phyloP scores from a whole-genome alignment of 202 grass and related monocot species.

The Zoysia matrella region DNA sequence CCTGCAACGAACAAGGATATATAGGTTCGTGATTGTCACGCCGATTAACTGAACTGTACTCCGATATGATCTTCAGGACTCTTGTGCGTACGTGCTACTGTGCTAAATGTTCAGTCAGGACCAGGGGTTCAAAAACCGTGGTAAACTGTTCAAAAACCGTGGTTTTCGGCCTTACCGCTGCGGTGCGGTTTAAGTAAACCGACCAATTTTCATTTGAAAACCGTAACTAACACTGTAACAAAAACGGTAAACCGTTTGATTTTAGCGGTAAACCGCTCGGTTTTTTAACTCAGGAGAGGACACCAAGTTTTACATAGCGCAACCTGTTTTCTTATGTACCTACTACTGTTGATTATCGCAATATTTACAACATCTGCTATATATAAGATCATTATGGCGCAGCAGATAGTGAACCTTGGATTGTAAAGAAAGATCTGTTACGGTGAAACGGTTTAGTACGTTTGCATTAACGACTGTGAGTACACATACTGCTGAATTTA shows the following conservation, averaged over 20 bases:
- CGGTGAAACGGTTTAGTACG: not conserved
- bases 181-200: too few species aligned
- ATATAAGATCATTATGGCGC: not conserved
- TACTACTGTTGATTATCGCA: not conserved
- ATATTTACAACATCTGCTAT: too few species aligned
- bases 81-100: not conserved
- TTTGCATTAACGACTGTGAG: not conserved
- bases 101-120: not conserved
- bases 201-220: too few species aligned
- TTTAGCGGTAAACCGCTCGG: too few species aligned
- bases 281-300: too few species aligned
- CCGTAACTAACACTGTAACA: too few species aligned
- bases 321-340: not conserved
- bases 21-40: not conserved
- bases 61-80: not conserved
- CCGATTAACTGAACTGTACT: not conserved
- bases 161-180: too few species aligned
- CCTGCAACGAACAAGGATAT: slow-evolving; percentile 46
- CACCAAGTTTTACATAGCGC: too few species aligned
- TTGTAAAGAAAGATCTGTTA: not conserved
- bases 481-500: not conserved
- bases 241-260: too few species aligned
- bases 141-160: too few species aligned
- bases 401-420: not conserved
- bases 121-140: too few species aligned